phyloP scores from a whole-genome alignment of 148 eudicot genomes.

The Vaccinium corymbosum region DNA sequence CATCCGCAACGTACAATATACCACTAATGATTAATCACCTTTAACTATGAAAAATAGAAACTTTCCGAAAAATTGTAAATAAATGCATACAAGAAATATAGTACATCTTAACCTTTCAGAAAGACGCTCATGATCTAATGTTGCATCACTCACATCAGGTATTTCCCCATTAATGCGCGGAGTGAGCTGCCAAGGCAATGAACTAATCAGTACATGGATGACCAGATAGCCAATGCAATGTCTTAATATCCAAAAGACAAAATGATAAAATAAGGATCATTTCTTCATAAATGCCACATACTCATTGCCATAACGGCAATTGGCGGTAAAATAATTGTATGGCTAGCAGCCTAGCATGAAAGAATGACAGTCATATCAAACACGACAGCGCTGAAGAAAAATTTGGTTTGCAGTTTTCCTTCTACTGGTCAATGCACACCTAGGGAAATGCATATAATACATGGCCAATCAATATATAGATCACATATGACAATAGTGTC shows the following conservation, averaged over 20 bases:
- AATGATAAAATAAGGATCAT: neutral
- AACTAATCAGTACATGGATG: constrained; percentile 17
- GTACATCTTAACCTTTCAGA: constrained; percentile 44
- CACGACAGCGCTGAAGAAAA: neutral
- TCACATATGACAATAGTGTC: too few relatives aligned
- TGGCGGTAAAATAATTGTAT: neutral
- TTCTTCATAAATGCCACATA: neutral
- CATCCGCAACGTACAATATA: neutral
- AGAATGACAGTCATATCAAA: neutral
- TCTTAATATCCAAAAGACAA: neutral
- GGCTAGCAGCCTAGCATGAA: neutral
- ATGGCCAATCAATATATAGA: too few relatives aligned
- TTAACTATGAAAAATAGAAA: neutral
- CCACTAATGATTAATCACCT: neutral
- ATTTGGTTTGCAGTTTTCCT: neutral
- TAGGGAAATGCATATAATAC: neutral
- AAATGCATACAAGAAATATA: constrained; percentile 4
- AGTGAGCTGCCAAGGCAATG: constrained; percentile 53
- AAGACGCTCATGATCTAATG: constrained; percentile 58
- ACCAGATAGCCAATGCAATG: neutral
- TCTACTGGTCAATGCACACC: neutral
- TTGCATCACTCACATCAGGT: constrained; percentile 66
- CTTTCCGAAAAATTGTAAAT: neutral
- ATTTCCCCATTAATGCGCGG: constrained; percentile 58
- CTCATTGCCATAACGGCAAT: neutral